These are phyloP conservation scores for Heracleum sosnowskyi DNA, from an alignment of 129 eudicot species.

Conservation along the genomic window DNA sequence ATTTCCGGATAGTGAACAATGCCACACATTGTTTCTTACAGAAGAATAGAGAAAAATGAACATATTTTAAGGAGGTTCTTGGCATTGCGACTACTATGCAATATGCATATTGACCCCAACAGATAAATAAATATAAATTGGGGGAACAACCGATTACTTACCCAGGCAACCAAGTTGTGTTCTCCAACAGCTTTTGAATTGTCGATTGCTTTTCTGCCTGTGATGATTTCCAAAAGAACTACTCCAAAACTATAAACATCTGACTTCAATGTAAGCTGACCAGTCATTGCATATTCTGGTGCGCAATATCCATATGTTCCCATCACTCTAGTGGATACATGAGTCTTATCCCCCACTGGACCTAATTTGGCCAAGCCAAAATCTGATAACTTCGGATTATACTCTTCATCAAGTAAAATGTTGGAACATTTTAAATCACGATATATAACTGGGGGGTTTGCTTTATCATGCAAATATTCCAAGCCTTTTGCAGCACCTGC, in stretches of 20 bases:
- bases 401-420: constrained; percentile 58
- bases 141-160: constrained; percentile 13
- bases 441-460: constrained; percentile 76
- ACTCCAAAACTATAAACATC: constrained; percentile 63
- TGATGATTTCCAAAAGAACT: constrained; percentile 45
- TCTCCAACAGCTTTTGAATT: constrained; percentile 37
- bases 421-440: constrained; percentile 78
- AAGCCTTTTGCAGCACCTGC: constrained; percentile 86
- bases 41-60: not conserved
- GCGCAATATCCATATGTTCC: constrained; percentile 71
- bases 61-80: not conserved
- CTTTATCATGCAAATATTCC: constrained; percentile 75
- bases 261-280: constrained; percentile 51
- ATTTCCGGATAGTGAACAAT: not conserved
- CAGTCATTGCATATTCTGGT: constrained; percentile 54
- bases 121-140: not conserved
- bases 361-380: constrained; percentile 52
- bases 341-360: constrained; percentile 52
- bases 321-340: constrained; percentile 51
- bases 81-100: too few relatives aligned
- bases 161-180: constrained; percentile 51
- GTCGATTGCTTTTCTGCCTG: constrained; percentile 50
- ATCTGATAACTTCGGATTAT: constrained; percentile 51
- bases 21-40: not conserved
- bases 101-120: not conserved